A percentile compares a stretch with the other conserved stretches of the same genome.
phyloP scores from a whole-genome alignment of 495 filamentous ascomycete species.

The Clohesyomyces aquaticus region DNA sequence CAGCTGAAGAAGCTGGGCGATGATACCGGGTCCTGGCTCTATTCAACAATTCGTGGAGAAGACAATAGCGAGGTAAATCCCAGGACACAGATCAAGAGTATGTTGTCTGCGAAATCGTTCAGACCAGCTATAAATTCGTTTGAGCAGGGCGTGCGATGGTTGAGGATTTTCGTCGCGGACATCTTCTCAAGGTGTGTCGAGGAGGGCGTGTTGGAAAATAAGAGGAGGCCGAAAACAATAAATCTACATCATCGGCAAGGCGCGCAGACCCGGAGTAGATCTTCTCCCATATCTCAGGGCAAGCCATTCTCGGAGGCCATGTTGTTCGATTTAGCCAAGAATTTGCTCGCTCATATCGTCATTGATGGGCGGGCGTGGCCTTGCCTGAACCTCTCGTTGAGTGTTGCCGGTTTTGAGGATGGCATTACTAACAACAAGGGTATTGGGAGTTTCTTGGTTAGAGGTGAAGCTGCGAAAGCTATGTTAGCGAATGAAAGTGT shows the following conservation, averaged over 20 bases:
- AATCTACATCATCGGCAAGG: conserved; percentile 78
- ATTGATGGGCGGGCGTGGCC: conserved; percentile 83
- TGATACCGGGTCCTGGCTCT: conserved; percentile 86
- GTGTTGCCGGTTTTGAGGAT: conserved; percentile 89
- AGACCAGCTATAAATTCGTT: conserved; percentile 76
- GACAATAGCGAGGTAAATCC: conserved; percentile 88
- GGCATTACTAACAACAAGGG: conserved; percentile 78
- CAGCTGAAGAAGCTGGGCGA: conserved; percentile 81
- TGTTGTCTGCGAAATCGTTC: conserved; percentile 98
- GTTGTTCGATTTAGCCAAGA: conserved; percentile 78
- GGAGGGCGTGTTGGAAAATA: conserved; percentile 88
- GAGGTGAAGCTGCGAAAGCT: conserved; percentile 72
- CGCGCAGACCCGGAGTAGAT: conserved; percentile 70
- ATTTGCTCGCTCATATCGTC: conserved; percentile 73
- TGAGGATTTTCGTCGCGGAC: conserved; percentile 89
- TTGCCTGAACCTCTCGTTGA: conserved; percentile 80
- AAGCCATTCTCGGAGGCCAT: conserved; percentile 68
- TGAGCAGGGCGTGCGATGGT: conserved; percentile 86
- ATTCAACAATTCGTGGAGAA: conserved; percentile 81
- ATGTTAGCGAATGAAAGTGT: conserved; percentile 34
- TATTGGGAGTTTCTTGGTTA: conserved; percentile 81
- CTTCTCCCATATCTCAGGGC: conserved; percentile 76
- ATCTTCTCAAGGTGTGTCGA: conserved; percentile 89
- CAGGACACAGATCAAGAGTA: conserved; percentile 91
- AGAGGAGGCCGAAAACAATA: conserved; percentile 80